phyloP scores from a whole-genome alignment of 2,329 filamentous ascomycete genomes.

The Pyricularia grisea region DNA sequence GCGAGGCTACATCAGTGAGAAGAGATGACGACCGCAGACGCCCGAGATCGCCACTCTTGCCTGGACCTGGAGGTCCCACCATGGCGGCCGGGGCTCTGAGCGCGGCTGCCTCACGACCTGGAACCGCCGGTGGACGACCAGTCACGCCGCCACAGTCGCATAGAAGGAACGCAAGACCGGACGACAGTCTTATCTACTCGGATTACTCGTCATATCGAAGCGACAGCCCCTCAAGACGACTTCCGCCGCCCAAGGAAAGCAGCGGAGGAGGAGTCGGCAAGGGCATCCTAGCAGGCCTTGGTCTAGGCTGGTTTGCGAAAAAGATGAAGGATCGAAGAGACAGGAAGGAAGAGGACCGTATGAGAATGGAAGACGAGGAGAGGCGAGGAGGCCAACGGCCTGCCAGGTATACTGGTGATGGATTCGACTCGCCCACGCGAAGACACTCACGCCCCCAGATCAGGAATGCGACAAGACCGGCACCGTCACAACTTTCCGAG shows the following conservation, averaged over 20 bases:
- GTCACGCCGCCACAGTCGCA: slow-evolving; percentile 38
- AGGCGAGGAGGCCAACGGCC: slow-evolving; percentile 49
- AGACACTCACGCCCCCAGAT: slow-evolving; percentile 21
- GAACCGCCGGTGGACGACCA: slow-evolving; percentile 24
- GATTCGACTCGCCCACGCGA: slow-evolving; percentile 40
- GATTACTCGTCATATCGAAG: slow-evolving; percentile 48
- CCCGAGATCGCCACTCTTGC: slow-evolving; percentile 32
- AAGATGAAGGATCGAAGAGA: slow-evolving; percentile 51
- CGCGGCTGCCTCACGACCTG: slow-evolving; percentile 29
- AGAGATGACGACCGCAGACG: slow-evolving; percentile 16
- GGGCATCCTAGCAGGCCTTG: slow-evolving; percentile 50
- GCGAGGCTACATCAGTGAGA: slow-evolving; percentile 18
- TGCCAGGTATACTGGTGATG: slow-evolving; percentile 63
- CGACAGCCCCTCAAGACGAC: slow-evolving; percentile 49
- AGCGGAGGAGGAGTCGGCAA: slow-evolving; percentile 27
- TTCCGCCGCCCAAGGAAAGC: slow-evolving; percentile 25
- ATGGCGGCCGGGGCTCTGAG: slow-evolving; percentile 36
- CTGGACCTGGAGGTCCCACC: slow-evolving; percentile 34
- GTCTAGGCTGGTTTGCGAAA: slow-evolving; percentile 59
- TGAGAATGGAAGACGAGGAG: slow-evolving; percentile 37
- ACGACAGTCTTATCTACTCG: slow-evolving; percentile 39
- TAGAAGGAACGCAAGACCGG: slow-evolving; percentile 28
- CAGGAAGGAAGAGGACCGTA: slow-evolving; percentile 40
- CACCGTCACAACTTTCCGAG: slow-evolving; percentile 18
- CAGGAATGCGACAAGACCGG: slow-evolving; percentile 10